A percentile compares a stretch with the other conserved stretches of the same genome.
phyloP scores from a whole-genome alignment of 768 basidiomycete species.

The Podaxis sp. region DNA sequence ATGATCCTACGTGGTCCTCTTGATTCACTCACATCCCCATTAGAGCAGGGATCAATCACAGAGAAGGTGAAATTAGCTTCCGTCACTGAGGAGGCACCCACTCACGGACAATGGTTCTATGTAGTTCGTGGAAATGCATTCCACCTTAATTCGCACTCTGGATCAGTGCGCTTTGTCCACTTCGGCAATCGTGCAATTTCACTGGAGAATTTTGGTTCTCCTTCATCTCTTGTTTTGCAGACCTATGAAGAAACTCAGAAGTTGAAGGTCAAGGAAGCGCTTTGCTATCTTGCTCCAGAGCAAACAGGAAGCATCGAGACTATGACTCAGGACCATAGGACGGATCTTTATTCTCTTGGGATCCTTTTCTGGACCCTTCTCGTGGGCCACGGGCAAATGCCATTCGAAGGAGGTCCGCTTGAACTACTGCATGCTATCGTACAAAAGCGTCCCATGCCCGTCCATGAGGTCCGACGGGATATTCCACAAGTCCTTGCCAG shows the following conservation, averaged over 20 bases:
- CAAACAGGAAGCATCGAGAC: constrained; percentile 76
- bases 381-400: constrained; percentile 67
- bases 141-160: constrained; percentile 69
- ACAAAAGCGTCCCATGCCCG: constrained; percentile 71
- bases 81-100: background rate
- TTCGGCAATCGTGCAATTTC: constrained; percentile 76
- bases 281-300: constrained; percentile 75
- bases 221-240: constrained; percentile 65
- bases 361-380: constrained; percentile 74
- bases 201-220: constrained; percentile 69
- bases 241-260: constrained; percentile 63
- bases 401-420: constrained; percentile 58
- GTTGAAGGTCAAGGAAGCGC: constrained; percentile 70
- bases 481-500: constrained; percentile 68
- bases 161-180: constrained; percentile 69
- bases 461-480: constrained; percentile 73
- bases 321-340: constrained; percentile 69
- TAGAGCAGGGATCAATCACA: constrained; percentile 61
- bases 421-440: constrained; percentile 72
- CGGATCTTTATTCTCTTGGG: constrained; percentile 74
- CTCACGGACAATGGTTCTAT: background rate
- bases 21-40: constrained; percentile 12
- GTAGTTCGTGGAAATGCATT: constrained; percentile 75
- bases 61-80: constrained; percentile 50
- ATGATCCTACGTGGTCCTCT: constrained; percentile 3